These are phyloP conservation scores for Neobulgaria alba DNA, from an alignment of 2,329 filamentous ascomycete species.

Conservation along the genomic window DNA sequence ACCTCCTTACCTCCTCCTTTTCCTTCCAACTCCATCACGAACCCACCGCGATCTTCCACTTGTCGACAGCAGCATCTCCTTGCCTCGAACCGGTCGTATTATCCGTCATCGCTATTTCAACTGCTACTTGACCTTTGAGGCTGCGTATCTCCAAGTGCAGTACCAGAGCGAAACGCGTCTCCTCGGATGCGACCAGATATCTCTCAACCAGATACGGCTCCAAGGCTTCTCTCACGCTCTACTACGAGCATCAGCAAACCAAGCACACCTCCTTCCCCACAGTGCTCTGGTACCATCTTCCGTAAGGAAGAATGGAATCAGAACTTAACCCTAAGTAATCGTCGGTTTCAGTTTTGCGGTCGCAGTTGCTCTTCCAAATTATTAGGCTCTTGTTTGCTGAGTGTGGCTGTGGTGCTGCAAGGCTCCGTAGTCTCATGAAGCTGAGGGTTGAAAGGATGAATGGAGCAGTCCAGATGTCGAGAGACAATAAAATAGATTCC, in stretches of 20 bases:
- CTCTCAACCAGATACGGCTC: slow-evolving; percentile 13
- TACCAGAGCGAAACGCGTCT: slow-evolving; percentile 16
- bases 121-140: too few species aligned
- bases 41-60: slow-evolving; percentile 21
- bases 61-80: slow-evolving; percentile 21
- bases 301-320: slow-evolving; percentile 62
- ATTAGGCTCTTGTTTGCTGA: slow-evolving; percentile 43
- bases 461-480: slow-evolving; percentile 50
- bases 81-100: too few species aligned
- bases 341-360: slow-evolving; percentile 71
- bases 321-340: slow-evolving; percentile 95
- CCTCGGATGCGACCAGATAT: slow-evolving; percentile 17
- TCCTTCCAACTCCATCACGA: slow-evolving; percentile 8
- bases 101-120: too few species aligned
- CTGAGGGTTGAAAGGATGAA: slow-evolving; percentile 39
- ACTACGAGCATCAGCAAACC: slow-evolving; percentile 30
- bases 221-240: slow-evolving; percentile 39
- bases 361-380: slow-evolving; percentile 59
- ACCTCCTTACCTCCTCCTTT: slow-evolving; percentile 3
- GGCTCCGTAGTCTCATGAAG: slow-evolving; percentile 43
- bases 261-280: slow-evolving; percentile 69
- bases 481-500: slow-evolving; percentile 43
- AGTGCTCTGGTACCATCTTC: slow-evolving; percentile 73
- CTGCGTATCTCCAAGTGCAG: slow-evolving; percentile 20
- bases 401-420: slow-evolving; percentile 28